These are phyloP conservation scores for Petunia hybrid DNA, from an alignment of 305 asterid species.

Conservation along the genomic window DNA sequence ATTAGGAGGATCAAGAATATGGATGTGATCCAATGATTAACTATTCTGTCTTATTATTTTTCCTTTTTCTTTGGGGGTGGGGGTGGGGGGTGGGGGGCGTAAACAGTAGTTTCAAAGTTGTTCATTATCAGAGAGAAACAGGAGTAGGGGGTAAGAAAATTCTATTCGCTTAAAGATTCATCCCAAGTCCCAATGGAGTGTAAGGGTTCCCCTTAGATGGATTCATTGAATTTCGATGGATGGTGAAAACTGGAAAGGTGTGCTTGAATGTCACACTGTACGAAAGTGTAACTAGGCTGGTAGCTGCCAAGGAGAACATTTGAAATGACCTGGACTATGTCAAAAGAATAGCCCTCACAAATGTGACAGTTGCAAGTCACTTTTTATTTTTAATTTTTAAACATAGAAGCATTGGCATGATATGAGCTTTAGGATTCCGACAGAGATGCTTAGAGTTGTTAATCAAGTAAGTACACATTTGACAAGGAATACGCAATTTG, in stretches of 20 bases:
- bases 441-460: constrained; percentile 1
- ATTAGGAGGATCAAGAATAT: not conserved
- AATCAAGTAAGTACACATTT: not conserved
- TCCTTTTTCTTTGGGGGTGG: too few species aligned
- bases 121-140: not conserved
- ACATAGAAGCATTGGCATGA: constrained; percentile 13
- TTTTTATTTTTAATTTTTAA: not conserved
- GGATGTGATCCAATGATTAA: not conserved
- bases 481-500: not conserved
- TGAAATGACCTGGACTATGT: not conserved
- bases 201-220: not conserved
- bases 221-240: not conserved
- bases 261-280: not conserved
- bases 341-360: not conserved
- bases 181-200: not conserved
- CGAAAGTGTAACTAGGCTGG: not conserved
- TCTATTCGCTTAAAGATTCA: not conserved
- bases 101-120: not conserved
- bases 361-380: not conserved
- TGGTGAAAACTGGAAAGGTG: not conserved
- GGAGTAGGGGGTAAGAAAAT: constrained; percentile 1
- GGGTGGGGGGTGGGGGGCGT: not conserved
- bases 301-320: not conserved
- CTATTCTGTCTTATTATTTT: not conserved
- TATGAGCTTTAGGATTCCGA: not conserved